Base-by-base conservation (phyloP, 176 grass and related monocot species). In the Cenchrus fungigraminus region DNA sequence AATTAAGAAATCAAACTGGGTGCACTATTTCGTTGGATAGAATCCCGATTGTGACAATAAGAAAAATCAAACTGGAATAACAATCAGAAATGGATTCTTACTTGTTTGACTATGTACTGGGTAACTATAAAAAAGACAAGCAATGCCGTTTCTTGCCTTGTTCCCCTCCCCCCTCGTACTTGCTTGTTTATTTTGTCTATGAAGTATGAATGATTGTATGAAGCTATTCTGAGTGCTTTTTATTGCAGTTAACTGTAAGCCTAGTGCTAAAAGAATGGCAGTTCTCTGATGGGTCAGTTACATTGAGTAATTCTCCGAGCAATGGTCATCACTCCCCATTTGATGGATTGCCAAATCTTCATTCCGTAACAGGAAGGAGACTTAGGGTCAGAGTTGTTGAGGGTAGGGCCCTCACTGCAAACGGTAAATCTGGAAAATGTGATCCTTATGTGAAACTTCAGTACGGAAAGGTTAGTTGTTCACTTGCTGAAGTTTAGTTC, bases 181-280 rank as follows among this genome's bases (percentile, higher is more conserved):
- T 11, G 8, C 71, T 74, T 40, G 3, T 40, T 56, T 69, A 52
- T 72, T 75, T 79, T 43, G 17, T 68, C 2, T 77, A 58, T 37
- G 43, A 44, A 37, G 78, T 65, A 77, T 71, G 47, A 68, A 44
- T 83, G 71, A 77, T 76, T 13, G 29, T 83, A 37, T n/a, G 65
- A 83, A 60, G 45, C 34, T 13, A 3, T 79, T 78, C 44, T 59
- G 22, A 25, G 45, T 70, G 17, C 20, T 80, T 88, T 91, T 46
- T 13, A 16, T 80, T 65, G 51, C 90, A 96, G 97, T 89, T 99
- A 82, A 89, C 84, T 44, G 97, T 94, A 77, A 96, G 71, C 40
- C 88, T 99, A 80, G 84, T 89, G 79, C 79, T 99, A 76, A 86
- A 88, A 92, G 97, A 99, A 92, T 99, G 97, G 97, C 97, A 96